A percentile compares a stretch with the other conserved stretches of the same genome.
These are phyloP conservation scores for Coniochaeta sp. DNA, from an alignment of 2,329 filamentous ascomycete species.

Conservation along the genomic window DNA sequence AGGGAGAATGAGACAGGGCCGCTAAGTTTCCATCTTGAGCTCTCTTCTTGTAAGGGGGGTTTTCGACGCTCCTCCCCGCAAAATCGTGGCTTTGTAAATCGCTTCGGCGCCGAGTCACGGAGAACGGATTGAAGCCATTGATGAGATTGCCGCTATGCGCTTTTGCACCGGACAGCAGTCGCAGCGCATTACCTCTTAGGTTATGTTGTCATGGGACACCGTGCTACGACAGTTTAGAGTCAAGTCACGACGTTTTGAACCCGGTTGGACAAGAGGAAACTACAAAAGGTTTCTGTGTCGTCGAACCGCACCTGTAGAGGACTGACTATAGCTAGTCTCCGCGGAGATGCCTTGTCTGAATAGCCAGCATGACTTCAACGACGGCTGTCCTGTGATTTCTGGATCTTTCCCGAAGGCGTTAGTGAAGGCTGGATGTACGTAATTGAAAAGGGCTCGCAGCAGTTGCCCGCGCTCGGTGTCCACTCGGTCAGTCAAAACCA, in stretches of 20 bases:
- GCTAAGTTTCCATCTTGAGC: not conserved
- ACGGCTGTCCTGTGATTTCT: constrained; percentile 11
- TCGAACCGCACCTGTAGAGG: not conserved
- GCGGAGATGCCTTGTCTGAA: constrained; percentile 16
- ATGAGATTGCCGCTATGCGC: not conserved
- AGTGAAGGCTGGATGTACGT: constrained; percentile 17
- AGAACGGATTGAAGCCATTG: not conserved
- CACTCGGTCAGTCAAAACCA: not conserved
- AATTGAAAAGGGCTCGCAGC: constrained; percentile 16
- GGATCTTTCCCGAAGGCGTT: constrained; percentile 2
- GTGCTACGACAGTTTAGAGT: not conserved
- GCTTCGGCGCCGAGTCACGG: not conserved
- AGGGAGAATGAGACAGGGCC: not conserved
- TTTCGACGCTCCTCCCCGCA: too few species aligned
- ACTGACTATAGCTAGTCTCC: constrained; percentile 5
- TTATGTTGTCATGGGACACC: not conserved
- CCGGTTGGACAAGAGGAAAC: not conserved
- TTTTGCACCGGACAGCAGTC: not conserved
- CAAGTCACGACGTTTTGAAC: not conserved
- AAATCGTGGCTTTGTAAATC: not conserved
- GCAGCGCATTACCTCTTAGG: not conserved
- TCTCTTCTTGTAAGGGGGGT: not conserved
- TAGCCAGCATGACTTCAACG: not conserved
- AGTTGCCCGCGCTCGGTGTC: not conserved
- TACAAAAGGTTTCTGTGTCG: not conserved